A percentile compares a stretch with the other conserved stretches of the same genome.
Evolutionary conservation across 805 yeast genomes (phyloP).

Genomic region (Metschnikowia proteae): DNA sequence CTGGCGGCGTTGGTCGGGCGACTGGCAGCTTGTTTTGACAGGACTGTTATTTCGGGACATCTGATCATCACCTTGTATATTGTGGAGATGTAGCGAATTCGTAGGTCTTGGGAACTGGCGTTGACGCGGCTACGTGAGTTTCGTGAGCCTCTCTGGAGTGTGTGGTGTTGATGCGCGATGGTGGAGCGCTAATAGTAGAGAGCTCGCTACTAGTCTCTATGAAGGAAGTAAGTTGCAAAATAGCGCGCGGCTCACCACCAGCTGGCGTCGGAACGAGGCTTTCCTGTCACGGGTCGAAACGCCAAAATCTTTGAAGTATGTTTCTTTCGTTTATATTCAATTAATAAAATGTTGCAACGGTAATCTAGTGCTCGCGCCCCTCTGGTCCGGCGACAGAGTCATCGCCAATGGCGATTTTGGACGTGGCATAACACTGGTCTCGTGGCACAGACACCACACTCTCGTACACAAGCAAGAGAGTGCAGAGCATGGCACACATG

Average conservation of each 20-base stretch:
- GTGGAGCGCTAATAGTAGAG: neutral
- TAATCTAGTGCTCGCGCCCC: neutral
- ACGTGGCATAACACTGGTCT: neutral
- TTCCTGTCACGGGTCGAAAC: too few species aligned
- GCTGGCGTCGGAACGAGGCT: too few species aligned
- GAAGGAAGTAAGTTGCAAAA: neutral
- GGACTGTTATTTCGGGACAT: neutral
- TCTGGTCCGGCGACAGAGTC: neutral
- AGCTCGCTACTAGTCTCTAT: neutral
- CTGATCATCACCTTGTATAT: neutral
- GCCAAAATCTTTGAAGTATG: too few species aligned
- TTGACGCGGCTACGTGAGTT: neutral
- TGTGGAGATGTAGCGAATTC: too few species aligned
- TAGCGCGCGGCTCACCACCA: neutral
- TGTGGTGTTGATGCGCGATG: neutral
- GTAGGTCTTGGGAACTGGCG: too few species aligned
- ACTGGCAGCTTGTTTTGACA: neutral
- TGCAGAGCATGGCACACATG: slow-evolving; percentile 33
- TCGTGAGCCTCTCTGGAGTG: neutral
- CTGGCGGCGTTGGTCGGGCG: neutral
- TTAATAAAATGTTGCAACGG: too few species aligned
- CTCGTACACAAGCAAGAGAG: slow-evolving; percentile 36
- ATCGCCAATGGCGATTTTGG: neutral
- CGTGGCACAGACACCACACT: slow-evolving; percentile 19
- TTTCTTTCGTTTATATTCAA: neutral